phyloP scores from a whole-genome alignment of 345 rosid genomes.

The Eucalyptus sideroxylon region DNA sequence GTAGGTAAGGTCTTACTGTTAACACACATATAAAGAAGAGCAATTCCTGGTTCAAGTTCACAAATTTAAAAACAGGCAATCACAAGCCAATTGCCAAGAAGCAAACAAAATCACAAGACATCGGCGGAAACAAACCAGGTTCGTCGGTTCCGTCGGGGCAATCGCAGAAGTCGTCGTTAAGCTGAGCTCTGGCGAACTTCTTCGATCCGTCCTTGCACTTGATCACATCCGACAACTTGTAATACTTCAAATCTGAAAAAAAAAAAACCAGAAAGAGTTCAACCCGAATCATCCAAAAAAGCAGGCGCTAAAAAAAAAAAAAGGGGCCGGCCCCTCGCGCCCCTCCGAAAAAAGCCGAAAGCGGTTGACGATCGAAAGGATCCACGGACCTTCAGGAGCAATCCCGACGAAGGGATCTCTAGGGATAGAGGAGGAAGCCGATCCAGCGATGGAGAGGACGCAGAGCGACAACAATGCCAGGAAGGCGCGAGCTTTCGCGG shows the following conservation, averaged over 20 bases:
- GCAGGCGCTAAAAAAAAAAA: not conserved
- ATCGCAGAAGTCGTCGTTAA: slow-evolving; percentile 94
- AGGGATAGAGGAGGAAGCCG: slow-evolving; percentile 21
- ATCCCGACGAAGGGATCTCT: slow-evolving; percentile 68
- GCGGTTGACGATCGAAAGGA: not conserved
- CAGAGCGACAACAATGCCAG: slow-evolving; percentile 7
- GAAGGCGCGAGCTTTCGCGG: not conserved
- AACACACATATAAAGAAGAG: not conserved
- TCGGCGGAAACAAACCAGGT: slow-evolving; percentile 42
- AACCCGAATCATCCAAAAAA: not conserved
- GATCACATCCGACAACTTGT: slow-evolving; percentile 51
- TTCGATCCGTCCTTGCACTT: slow-evolving; percentile 88
- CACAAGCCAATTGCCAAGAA: not conserved
- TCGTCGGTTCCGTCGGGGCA: slow-evolving; percentile 90
- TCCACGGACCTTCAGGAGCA: slow-evolving; percentile 67
- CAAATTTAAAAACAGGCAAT: not conserved
- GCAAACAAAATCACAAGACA: not conserved
- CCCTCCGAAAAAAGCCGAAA: not conserved
- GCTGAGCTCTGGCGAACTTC: slow-evolving; percentile 65
- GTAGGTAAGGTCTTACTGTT: not conserved
- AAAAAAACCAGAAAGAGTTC: not conserved
- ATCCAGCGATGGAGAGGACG: slow-evolving; percentile 10
- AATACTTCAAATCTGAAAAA: slow-evolving; percentile 62
- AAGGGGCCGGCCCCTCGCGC: not conserved
- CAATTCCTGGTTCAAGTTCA: not conserved